Percentiles rank a stretch among this genome's conserved stretches.
Conservation (phyloP, 371 early-diverging fungal species). For the Mortierella sp. region DNA sequence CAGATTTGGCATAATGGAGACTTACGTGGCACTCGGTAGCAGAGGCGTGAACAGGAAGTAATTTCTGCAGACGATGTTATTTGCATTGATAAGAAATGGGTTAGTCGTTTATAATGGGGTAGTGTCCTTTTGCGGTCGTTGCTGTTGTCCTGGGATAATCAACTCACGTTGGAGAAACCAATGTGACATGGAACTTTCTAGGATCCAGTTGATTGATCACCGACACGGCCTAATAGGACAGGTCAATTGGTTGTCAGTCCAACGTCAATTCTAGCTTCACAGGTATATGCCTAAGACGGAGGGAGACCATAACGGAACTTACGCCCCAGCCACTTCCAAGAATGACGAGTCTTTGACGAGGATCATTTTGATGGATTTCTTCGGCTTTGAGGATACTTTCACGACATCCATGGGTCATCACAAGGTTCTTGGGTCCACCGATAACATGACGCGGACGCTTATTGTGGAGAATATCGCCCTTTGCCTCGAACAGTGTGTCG, state of each 20-base stretch:
- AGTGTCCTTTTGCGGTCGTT: no score
- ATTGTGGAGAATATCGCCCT: slow-evolving; percentile 35
- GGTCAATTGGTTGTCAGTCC: neutral
- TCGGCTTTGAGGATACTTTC: slow-evolving; percentile 47
- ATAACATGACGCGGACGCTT: slow-evolving; percentile 19
- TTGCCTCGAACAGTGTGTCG: slow-evolving; percentile 12
- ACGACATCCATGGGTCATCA: slow-evolving; percentile 50
- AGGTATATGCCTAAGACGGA: no score
- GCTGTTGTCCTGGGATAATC: no score
- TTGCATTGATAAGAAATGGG: neutral
- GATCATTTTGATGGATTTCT: slow-evolving; percentile 46
- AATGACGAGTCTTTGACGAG: slow-evolving; percentile 76
- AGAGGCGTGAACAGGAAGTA: slow-evolving; percentile 91
- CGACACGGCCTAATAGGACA: slow-evolving; percentile 60
- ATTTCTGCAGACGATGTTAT: slow-evolving; percentile 63
- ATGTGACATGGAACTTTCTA: slow-evolving; percentile 78
- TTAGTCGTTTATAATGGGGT: no score
- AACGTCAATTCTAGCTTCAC: neutral
- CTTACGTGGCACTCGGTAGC: slow-evolving; percentile 77
- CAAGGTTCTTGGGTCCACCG: slow-evolving; percentile 56
- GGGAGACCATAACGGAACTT: no score
- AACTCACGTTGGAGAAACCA: slow-evolving; percentile 70
- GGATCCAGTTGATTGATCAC: slow-evolving; percentile 72
- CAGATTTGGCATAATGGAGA: no score
- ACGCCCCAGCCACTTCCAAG: slow-evolving; percentile 85